Percentiles rank a stretch among this genome's conserved stretches.
These are phyloP conservation scores for Globomyces sp. DNA, from an alignment of 371 early-diverging fungal genomes.

Conservation along the genomic window DNA sequence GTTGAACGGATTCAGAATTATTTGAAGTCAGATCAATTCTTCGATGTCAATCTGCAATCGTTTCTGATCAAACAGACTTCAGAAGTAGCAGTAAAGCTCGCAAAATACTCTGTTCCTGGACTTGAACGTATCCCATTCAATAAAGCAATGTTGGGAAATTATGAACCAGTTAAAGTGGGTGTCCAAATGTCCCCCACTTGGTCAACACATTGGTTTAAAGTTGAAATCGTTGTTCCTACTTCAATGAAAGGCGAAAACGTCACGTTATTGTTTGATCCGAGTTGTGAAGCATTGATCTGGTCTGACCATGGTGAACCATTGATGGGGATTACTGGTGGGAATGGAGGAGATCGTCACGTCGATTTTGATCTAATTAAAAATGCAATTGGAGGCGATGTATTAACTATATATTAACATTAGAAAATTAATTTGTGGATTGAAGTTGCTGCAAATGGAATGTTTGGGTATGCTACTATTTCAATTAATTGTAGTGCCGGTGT, in stretches of 20 bases:
- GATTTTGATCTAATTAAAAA: constrained; percentile 69
- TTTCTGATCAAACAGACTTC: constrained; percentile 38
- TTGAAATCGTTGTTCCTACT: constrained; percentile 63
- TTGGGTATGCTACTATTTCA: constrained; percentile 51
- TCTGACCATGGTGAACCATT: constrained; percentile 74
- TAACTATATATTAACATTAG: constrained; percentile 15
- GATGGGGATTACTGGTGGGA: constrained; percentile 86
- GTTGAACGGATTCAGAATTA: constrained; percentile 58
- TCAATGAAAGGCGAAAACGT: constrained; percentile 66
- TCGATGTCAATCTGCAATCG: constrained; percentile 60
- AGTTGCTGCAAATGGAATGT: constrained; percentile 91
- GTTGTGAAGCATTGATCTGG: constrained; percentile 89
- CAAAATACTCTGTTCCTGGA: constrained; percentile 76
- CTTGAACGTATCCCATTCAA: constrained; percentile 78
- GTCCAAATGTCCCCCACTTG: constrained; percentile 80
- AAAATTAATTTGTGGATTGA: constrained; percentile 75
- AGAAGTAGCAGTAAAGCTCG: constrained; percentile 45
- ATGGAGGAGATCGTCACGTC: constrained; percentile 60
- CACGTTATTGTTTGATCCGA: constrained; percentile 77
- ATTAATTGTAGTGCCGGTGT: constrained; percentile 44
- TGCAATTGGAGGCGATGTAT: constrained; percentile 60
- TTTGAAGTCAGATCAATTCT: constrained; percentile 43
- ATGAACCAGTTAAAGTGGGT: constrained; percentile 62
- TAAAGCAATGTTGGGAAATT: constrained; percentile 75
- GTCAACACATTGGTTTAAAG: constrained; percentile 88